Conservation (phyloP, 768 basidiomycete species). For the Trametes gibbosa region DNA sequence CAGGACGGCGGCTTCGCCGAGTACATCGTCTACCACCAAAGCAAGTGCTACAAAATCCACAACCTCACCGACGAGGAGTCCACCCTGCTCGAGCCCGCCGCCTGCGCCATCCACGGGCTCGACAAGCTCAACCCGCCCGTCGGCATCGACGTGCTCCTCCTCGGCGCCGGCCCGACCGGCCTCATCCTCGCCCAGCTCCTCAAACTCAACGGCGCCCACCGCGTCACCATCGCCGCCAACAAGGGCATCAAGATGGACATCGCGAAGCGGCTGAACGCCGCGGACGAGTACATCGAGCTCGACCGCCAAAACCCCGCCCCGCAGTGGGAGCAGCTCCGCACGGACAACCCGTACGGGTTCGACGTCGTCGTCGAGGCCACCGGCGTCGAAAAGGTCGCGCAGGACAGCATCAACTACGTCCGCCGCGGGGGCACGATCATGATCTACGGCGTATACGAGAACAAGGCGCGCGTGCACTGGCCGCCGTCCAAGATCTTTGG, state of each 20-base stretch:
- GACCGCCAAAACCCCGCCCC: constrained; percentile 70
- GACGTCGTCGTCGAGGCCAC: constrained; percentile 66
- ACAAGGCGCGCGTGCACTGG: constrained; percentile 84
- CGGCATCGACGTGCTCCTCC: constrained; percentile 79
- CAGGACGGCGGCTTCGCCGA: constrained; percentile 88
- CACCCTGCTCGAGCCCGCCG: constrained; percentile 85
- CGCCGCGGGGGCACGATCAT: constrained; percentile 83
- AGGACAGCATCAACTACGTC: constrained; percentile 88
- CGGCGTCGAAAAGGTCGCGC: constrained; percentile 83
- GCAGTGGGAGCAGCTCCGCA: constrained; percentile 80
- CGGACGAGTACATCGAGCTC: constrained; percentile 83
- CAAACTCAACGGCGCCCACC: constrained; percentile 80
- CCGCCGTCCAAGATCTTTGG: constrained; percentile 79
- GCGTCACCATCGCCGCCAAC: constrained; percentile 83
- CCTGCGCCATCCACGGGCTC: constrained; percentile 89
- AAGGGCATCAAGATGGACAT: constrained; percentile 90
- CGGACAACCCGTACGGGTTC: constrained; percentile 85
- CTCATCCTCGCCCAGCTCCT: constrained; percentile 86
- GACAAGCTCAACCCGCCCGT: constrained; percentile 84
- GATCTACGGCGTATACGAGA: constrained; percentile 90
- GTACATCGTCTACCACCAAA: constrained; percentile 73
- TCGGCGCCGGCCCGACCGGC: constrained; percentile 88
- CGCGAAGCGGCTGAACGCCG: constrained; percentile 75
- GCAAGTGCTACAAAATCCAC: constrained; percentile 84
- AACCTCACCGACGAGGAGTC: constrained; percentile 87